Conservation (phyloP, 257 asterid species). For the Nicotiana sylvestris region DNA sequence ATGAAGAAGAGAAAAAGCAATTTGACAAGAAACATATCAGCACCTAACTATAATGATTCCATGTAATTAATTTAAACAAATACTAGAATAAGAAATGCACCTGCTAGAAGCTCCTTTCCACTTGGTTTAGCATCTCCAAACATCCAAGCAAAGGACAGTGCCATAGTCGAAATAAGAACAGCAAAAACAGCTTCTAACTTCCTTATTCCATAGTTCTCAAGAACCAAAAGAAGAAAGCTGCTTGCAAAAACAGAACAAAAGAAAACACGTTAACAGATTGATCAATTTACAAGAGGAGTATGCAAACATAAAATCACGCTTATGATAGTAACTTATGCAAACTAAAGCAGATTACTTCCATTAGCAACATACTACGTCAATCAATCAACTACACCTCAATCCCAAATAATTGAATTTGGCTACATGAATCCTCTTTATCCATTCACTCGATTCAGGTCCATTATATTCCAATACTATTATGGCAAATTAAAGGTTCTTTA, state of each 20-base stretch:
- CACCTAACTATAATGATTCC: neutral
- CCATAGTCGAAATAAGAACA: constrained; percentile 88
- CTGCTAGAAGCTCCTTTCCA: constrained; percentile 66
- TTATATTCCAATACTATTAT: neutral
- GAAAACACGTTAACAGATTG: constrained; percentile 21
- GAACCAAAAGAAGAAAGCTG: constrained; percentile 93
- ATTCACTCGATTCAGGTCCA: neutral
- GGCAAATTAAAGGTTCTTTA: neutral
- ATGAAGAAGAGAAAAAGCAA: constrained; percentile 6
- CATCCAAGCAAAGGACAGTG: constrained; percentile 96
- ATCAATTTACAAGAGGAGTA: neutral
- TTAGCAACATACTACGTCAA: neutral
- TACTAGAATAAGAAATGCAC: constrained; percentile 28
- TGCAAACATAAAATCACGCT: neutral
- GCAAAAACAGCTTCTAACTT: constrained; percentile 98
- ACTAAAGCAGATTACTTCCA: neutral
- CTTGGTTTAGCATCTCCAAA: constrained; percentile 88
- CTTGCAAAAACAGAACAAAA: constrained; percentile 16
- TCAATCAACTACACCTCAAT: neutral
- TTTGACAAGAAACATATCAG: neutral
- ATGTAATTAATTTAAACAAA: neutral
- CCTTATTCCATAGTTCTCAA: constrained; percentile 99
- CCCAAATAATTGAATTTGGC: neutral
- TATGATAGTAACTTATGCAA: neutral
- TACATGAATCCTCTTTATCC: neutral